phyloP scores from a whole-genome alignment of 495 filamentous ascomycete species.

The Jackrogersella multiformis region DNA sequence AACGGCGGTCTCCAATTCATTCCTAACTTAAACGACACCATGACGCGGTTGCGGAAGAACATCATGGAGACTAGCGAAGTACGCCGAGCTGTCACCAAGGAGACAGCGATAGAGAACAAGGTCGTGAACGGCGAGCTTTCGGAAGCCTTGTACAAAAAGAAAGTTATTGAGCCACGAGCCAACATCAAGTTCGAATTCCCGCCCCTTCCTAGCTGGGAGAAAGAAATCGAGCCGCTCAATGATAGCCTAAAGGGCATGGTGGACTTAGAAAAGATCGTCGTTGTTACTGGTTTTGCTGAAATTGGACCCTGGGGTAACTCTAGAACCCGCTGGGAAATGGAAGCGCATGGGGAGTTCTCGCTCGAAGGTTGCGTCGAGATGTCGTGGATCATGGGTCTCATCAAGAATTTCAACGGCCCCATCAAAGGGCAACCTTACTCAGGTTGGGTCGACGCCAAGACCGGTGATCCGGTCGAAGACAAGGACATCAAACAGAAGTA shows the following conservation, averaged over 20 bases:
- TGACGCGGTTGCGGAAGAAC: conserved; percentile 87
- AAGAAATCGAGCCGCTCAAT: conserved; percentile 88
- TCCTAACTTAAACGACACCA: conserved; percentile 92
- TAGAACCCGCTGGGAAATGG: conserved; percentile 98
- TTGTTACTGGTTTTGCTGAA: conserved; percentile 96
- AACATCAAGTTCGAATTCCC: conserved; percentile 99
- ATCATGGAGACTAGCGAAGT: conserved; percentile 95
- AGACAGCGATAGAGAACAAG: conserved; percentile 97
- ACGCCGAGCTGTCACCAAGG: conserved; percentile 90
- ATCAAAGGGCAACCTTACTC: conserved; percentile 97
- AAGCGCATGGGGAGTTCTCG: conserved; percentile 94
- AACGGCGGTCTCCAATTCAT: conserved; percentile 98
- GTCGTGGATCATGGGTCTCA: conserved; percentile 99
- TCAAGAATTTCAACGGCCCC: conserved; percentile 98
- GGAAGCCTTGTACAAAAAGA: conserved; percentile 92
- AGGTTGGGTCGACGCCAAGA: conserved; percentile 96
- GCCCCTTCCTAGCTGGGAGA: conserved; percentile 86
- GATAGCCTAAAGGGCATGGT: conserved; percentile 94
- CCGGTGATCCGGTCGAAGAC: conserved; percentile 94
- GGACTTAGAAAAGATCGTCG: conserved; percentile 95
- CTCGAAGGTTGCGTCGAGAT: conserved; percentile 98
- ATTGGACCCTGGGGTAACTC: conserved; percentile 98
- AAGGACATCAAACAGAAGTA: conserved; percentile 97
- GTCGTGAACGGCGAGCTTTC: conserved; percentile 93
- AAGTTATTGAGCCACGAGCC: conserved; percentile 89